Evolutionary conservation across 345 rosid species (phyloP).

Genomic region (Melaleuca quinquenervia): DNA sequence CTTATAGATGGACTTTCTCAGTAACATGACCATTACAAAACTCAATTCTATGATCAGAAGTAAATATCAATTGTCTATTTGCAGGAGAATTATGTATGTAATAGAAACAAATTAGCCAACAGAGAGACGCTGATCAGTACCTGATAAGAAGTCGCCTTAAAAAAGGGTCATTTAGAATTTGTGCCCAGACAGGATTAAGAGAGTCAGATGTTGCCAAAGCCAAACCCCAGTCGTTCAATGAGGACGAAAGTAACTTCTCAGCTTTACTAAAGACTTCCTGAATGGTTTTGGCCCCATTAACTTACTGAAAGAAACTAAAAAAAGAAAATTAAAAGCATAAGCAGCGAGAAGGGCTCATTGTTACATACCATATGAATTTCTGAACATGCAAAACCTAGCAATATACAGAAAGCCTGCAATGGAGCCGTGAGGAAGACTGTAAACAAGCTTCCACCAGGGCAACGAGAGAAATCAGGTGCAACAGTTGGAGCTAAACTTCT

Average conservation of each 20-base stretch:
- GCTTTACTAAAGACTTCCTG: conserved; percentile 57
- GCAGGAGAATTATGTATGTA: not conserved
- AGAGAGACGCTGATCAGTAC: conserved; percentile 17
- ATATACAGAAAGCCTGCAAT: conserved; percentile 72
- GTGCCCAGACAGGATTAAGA: conserved; percentile 88
- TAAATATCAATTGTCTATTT: not conserved
- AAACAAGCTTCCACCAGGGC: conserved; percentile 67
- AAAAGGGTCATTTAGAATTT: conserved; percentile 78
- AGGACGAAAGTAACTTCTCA: conserved; percentile 62
- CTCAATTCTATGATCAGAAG: not conserved
- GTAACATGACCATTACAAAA: not conserved
- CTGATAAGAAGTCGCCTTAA: conserved; percentile 77
- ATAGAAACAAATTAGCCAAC: not conserved
- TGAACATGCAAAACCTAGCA: conserved; percentile 61
- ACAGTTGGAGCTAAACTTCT: conserved; percentile 36
- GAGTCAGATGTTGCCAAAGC: conserved; percentile 54
- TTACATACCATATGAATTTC: conserved; percentile 67
- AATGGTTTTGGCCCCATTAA: not conserved
- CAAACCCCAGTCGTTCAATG: conserved; percentile 71
- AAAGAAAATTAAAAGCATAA: conserved; percentile 1
- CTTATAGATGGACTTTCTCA: not conserved
- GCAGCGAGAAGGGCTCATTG: not conserved
- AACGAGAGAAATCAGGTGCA: conserved; percentile 47
- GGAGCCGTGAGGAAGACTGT: conserved; percentile 85
- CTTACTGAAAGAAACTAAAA: not conserved